Percentiles rank a stretch among this genome's conserved stretches.
These are phyloP conservation scores for Stachybotrys chartarum DNA, from an alignment of 2,329 filamentous ascomycete species.

Conservation along the genomic window DNA sequence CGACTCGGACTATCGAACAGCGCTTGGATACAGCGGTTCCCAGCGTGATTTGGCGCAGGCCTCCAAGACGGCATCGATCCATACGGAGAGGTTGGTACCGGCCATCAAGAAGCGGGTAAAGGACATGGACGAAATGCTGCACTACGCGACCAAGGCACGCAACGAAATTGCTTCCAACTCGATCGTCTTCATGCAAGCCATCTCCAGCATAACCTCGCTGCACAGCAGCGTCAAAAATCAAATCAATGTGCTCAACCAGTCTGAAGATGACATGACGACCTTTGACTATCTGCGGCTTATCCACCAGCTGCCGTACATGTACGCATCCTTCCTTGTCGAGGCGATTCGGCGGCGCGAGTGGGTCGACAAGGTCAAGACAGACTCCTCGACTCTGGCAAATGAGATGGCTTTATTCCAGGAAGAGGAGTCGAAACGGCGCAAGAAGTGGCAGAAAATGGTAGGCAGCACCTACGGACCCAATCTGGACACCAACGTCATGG, in stretches of 20 bases:
- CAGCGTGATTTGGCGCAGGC: slow-evolving; percentile 52
- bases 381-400: slow-evolving; percentile 82
- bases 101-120: slow-evolving; percentile 46
- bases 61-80: slow-evolving; percentile 56
- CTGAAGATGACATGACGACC: slow-evolving; percentile 68
- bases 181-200: slow-evolving; percentile 70
- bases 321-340: slow-evolving; percentile 83
- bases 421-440: slow-evolving; percentile 81
- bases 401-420: slow-evolving; percentile 90
- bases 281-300: slow-evolving; percentile 77
- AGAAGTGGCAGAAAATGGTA: slow-evolving; percentile 84
- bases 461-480: slow-evolving; percentile 66
- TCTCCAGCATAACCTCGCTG: slow-evolving; percentile 71
- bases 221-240: slow-evolving; percentile 66
- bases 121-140: slow-evolving; percentile 56
- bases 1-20: slow-evolving; percentile 74
- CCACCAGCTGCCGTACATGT: slow-evolving; percentile 78
- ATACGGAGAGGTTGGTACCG: slow-evolving; percentile 56
- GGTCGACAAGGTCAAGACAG: slow-evolving; percentile 81
- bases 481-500: slow-evolving; percentile 61
- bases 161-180: slow-evolving; percentile 61
- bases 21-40: slow-evolving; percentile 60
- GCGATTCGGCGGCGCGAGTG: slow-evolving; percentile 82
- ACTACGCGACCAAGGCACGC: slow-evolving; percentile 55
- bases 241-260: slow-evolving; percentile 63